Evolutionary conservation across 371 early-diverging fungal genomes (phyloP), one percentile per base, ranked within the genome.

Genomic region (Mortierella sp.): DNA sequence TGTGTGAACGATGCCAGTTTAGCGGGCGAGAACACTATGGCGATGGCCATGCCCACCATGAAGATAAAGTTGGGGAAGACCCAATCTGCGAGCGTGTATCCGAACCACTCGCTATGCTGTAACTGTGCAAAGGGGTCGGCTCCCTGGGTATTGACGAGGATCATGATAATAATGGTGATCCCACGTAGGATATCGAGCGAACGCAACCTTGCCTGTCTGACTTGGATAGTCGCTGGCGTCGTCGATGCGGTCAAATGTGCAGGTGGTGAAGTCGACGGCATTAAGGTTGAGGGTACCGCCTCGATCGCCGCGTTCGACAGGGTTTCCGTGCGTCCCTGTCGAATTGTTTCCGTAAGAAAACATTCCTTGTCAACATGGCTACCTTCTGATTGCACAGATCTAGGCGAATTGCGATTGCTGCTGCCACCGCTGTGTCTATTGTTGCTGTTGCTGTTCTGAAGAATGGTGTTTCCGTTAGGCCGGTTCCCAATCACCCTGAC

Each of bases 61-160:
- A 84, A 83, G 19, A 86, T 53, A 31, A 86, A 84, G 37, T 72
- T 80, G 0, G 86, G 86, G 65, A 83, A 86, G 15, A 86, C 80
- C 54, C 81, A 62, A 43, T 86, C 83, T 21, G 82, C 83, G 19
- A 81, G 58, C 17, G 81, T 79, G 47, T 81, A 80, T 4, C 86
- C 86, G 39, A 81, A 66, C 83, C 84, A 84, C 0, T 60, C 66
- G 1, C 66, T 65, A 44, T 82, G 81, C 3, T 39, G 44, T 12
- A 81, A 49, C 42, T 75, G 64, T 3, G 28, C 50, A 53, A 78
- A 85, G 0, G 72, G 73, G 15, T 50, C 64, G 6, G 70, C 73
- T 17, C 71, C 64, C 44, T 83, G 84, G 15, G 78, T 82, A 50
- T 86, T 86, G 34, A 79, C 82, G 24, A 84, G 60, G 31, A 86